phyloP scores from a whole-genome alignment of 345 rosid genomes.

The Trapa incisa region DNA sequence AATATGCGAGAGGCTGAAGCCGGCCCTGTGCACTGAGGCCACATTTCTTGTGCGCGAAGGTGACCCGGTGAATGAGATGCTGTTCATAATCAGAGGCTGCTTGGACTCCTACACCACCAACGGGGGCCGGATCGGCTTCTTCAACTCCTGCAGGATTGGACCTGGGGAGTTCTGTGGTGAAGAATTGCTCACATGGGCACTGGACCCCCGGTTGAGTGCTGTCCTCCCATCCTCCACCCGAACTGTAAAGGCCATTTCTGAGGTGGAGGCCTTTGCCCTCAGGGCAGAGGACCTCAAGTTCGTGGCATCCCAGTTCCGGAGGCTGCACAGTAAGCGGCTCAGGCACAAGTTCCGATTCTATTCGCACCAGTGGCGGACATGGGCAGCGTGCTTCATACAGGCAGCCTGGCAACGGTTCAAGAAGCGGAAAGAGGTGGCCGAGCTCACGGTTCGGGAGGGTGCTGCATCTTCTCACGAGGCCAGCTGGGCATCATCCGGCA shows the following conservation, averaged over 20 bases:
- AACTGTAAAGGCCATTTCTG: conserved; percentile 60
- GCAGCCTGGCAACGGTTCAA: conserved; percentile 66
- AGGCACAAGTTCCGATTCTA: conserved; percentile 72
- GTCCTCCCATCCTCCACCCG: conserved; percentile 73
- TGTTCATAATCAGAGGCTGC: conserved; percentile 76
- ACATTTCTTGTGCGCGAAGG: conserved; percentile 77
- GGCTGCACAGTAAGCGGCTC: conserved; percentile 73
- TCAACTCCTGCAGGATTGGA: conserved; percentile 66
- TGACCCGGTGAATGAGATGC: conserved; percentile 82
- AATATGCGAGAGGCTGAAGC: conserved; percentile 76
- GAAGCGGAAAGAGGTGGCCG: conserved; percentile 44
- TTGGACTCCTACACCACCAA: conserved; percentile 84
- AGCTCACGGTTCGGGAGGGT: conserved; percentile 34
- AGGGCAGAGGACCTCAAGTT: conserved; percentile 67
- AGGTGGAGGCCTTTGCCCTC: conserved; percentile 80
- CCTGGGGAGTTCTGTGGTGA: conserved; percentile 91
- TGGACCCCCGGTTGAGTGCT: conserved; percentile 56
- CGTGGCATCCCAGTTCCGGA: conserved; percentile 69
- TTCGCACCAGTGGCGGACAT: conserved; percentile 81
- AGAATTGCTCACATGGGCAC: conserved; percentile 80
- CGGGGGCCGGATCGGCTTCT: conserved; percentile 82
- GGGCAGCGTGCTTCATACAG: conserved; percentile 87
- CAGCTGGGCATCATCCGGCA: not conserved
- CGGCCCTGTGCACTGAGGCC: conserved; percentile 62
- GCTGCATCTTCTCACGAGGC: not conserved